phyloP scores from a whole-genome alignment of 106 monocot genomes.

The Allium cepa region DNA sequence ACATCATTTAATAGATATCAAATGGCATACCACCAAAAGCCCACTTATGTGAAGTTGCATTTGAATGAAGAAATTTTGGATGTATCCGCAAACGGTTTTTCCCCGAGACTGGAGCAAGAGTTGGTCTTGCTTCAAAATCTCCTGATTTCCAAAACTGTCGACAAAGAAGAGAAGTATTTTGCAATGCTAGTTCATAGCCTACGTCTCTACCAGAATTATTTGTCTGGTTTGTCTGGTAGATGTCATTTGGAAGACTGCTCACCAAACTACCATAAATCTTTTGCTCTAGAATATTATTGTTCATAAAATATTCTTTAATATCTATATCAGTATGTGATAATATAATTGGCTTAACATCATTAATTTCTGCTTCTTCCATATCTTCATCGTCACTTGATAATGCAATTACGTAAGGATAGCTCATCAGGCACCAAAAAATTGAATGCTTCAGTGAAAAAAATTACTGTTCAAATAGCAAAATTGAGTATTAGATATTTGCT shows the following conservation, averaged over 20 bases:
- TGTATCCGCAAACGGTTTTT: conserved; percentile 65
- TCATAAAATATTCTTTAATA: conserved; percentile 2
- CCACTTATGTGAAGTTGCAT: conserved; percentile 99
- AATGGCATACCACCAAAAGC: conserved; percentile 75
- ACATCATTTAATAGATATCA: not conserved
- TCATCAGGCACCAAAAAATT: conserved; percentile 25
- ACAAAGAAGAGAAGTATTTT: conserved; percentile 17
- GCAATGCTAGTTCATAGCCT: not conserved
- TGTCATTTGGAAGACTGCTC: not conserved
- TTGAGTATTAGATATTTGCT: no score
- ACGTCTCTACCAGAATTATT: conserved; percentile 4
- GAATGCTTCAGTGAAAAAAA: not conserved
- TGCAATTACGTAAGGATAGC: conserved; percentile 27
- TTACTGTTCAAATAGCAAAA: not conserved
- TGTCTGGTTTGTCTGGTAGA: conserved; percentile 3
- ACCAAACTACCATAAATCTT: not conserved
- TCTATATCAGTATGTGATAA: not conserved
- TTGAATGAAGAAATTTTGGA: conserved; percentile 96
- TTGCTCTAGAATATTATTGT: not conserved
- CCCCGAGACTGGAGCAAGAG: conserved; percentile 15
- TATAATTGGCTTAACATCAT: conserved; percentile 24
- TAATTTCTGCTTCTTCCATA: conserved; percentile 9
- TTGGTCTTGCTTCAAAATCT: conserved; percentile 44
- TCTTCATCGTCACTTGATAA: conserved; percentile 49
- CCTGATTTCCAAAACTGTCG: conserved; percentile 92